phyloP scores from a whole-genome alignment of 176 grass and related monocot genomes.

The Chloris gayana region DNA sequence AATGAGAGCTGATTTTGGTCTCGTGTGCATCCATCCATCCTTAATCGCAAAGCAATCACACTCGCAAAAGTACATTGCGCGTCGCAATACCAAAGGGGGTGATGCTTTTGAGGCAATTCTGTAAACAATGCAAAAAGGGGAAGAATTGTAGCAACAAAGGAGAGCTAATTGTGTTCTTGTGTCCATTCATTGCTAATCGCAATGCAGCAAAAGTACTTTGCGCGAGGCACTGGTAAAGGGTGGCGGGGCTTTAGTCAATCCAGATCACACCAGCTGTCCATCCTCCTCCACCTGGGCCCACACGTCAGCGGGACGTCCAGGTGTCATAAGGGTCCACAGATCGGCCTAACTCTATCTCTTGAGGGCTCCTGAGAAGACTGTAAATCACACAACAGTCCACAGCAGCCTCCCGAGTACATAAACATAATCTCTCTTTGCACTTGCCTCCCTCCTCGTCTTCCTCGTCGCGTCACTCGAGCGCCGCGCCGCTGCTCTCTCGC shows the following conservation, averaged over 20 bases:
- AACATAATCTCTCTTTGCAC: conserved; percentile 31
- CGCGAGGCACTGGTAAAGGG: no score
- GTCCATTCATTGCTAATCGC: no score
- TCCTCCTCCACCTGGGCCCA: not conserved
- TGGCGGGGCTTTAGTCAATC: conserved; percentile 25
- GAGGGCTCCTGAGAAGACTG: rapidly evolving
- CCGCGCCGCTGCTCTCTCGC: conserved; percentile 17
- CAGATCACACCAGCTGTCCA: conserved; percentile 54
- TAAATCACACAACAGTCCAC: no score
- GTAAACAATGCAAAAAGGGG: no score
- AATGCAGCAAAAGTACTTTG: no score
- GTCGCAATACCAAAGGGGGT: no score
- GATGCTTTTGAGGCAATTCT: no score
- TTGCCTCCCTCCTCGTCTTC: conserved; percentile 28
- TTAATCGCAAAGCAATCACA: no score
- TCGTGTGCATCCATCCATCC: no score
- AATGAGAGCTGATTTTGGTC: no score
- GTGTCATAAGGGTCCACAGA: conserved; percentile 12
- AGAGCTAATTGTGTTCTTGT: no score
- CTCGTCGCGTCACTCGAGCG: conserved; percentile 28
- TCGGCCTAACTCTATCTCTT: not conserved
- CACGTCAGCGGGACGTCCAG: conserved; percentile 24
- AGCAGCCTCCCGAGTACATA: not conserved
- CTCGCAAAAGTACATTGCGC: not conserved
- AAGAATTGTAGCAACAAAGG: no score